These are phyloP conservation scores for Didymellaceae sp. DNA, from an alignment of 2,329 filamentous ascomycete species.

Conservation along the genomic window DNA sequence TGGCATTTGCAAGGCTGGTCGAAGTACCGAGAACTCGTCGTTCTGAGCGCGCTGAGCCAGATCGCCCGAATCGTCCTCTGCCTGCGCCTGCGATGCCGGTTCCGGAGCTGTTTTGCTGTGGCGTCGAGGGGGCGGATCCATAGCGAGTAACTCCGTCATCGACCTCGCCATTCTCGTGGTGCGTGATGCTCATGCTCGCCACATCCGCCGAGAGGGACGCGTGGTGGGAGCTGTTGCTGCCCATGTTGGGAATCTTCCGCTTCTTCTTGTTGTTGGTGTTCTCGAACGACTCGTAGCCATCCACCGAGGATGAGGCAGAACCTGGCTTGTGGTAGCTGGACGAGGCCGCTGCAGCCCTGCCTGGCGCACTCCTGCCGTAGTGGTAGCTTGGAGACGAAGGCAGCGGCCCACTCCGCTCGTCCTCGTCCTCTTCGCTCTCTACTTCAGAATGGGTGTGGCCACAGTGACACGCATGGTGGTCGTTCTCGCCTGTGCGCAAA, in stretches of 20 bases:
- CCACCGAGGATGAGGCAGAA: constrained; percentile 72
- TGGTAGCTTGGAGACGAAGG: constrained; percentile 50
- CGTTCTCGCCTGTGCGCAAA: constrained; percentile 58
- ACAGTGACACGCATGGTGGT: constrained; percentile 56
- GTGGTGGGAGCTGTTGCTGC: constrained; percentile 68
- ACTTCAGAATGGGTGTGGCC: constrained; percentile 56
- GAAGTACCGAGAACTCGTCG: constrained; percentile 53
- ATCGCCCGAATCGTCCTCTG: constrained; percentile 79
- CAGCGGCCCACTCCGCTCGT: constrained; percentile 51
- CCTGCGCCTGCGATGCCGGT: constrained; percentile 84
- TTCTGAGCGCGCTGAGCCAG: constrained; percentile 51
- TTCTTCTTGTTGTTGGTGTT: constrained; percentile 99
- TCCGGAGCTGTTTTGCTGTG: constrained; percentile 56
- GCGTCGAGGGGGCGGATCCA: constrained; percentile 61
- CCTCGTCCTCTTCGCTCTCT: constrained; percentile 66
- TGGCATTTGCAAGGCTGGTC: constrained; percentile 52
- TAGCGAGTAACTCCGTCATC: constrained; percentile 60
- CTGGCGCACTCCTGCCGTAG: constrained; percentile 42
- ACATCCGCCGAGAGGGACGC: constrained; percentile 66
- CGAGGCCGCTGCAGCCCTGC: constrained; percentile 35
- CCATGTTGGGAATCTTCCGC: constrained; percentile 91
- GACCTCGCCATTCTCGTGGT: constrained; percentile 50
- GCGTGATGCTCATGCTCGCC: constrained; percentile 66
- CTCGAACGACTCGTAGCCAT: constrained; percentile 96
- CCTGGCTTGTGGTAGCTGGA: constrained; percentile 52